Evolutionary conservation across 208 protist species (phyloP), one percentile per base, ranked within the genome.

Genomic region (Polymyxa betae): DNA sequence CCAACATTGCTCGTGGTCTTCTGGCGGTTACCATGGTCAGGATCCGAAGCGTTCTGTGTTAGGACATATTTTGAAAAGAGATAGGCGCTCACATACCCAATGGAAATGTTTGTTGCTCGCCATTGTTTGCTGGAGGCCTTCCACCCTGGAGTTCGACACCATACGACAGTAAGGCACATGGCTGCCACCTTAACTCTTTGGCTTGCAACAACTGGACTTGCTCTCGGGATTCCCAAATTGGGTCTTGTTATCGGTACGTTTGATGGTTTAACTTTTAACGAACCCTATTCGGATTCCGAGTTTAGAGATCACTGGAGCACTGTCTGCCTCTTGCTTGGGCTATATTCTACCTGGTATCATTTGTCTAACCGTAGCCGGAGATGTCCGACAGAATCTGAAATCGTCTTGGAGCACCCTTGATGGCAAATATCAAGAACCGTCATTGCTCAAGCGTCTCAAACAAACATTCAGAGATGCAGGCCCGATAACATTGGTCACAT

Each of bases 81-180:
- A 12, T 82, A 82, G 72, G n/a, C 35, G 5, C 16, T 82, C 35
- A 82, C 72, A 43, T 82, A 82, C 40, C 72, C 72, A 5, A 82
- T 82, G 72, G 72, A 82, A 43, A 82, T 82, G 72, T 82, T 82
- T 43, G 72, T 82, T 35, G 72, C 72, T 82, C 72, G 72, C 10
- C 72, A 82, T 82, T 82, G 72, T 43, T 20, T 82, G n/a, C 72
- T 82, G 72, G 16, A 82, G 40, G 72, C 35, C 12, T 5, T 43
- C 35, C 5, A 5, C 5, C 35, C 5, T 38, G 72, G 35, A 82
- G 72, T 40, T 40, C 20, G 54, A 29, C 35, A 82, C 12, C n/a
- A 12, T 35, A 38, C 72, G 72, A 38, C 5, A 20, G 5, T 5
- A n/a, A 82, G 35, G n/a, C n/a, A 82, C 72, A n/a, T n/a, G 5